Conservation (phyloP, 2,329 filamentous ascomycete species). For the Trichoderma afroharzianum region DNA sequence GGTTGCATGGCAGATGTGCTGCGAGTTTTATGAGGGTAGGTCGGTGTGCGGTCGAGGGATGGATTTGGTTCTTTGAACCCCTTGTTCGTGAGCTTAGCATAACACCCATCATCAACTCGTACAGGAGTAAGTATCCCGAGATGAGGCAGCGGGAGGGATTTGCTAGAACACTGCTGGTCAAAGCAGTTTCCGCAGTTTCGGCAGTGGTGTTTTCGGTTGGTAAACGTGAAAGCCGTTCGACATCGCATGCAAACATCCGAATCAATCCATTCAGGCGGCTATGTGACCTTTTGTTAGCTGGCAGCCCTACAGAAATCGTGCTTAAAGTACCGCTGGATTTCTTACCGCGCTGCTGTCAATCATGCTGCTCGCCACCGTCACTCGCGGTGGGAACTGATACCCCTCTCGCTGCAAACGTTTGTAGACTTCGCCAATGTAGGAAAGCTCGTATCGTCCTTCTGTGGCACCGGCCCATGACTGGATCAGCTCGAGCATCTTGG, state of each 20-base stretch:
- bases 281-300: slow-evolving; percentile 14
- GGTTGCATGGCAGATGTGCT: slow-evolving; percentile 76
- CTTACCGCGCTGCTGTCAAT: slow-evolving; percentile 91
- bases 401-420: slow-evolving; percentile 77
- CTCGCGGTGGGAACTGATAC: slow-evolving; percentile 82
- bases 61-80: slow-evolving; percentile 35
- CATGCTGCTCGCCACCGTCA: slow-evolving; percentile 91
- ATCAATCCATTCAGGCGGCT: slow-evolving; percentile 96
- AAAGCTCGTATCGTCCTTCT: slow-evolving; percentile 76
- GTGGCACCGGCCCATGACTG: slow-evolving; percentile 91
- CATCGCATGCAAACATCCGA: slow-evolving; percentile 99
- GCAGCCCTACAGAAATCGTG: not conserved
- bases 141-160: slow-evolving; percentile 82
- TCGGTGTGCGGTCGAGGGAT: slow-evolving; percentile 48
- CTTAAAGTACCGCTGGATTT: not conserved
- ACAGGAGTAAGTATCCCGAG: slow-evolving; percentile 89
- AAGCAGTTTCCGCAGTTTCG: slow-evolving; percentile 98
- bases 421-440: slow-evolving; percentile 88
- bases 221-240: slow-evolving; percentile 91
- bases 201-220: slow-evolving; percentile 97
- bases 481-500: slow-evolving; percentile 88
- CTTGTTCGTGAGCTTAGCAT: slow-evolving; percentile 81
- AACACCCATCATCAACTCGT: slow-evolving; percentile 93
- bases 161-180: slow-evolving; percentile 90
- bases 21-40: slow-evolving; percentile 60